Conservation (phyloP, 2,329 filamentous ascomycete species). For the Stachybotrys chartarum region DNA sequence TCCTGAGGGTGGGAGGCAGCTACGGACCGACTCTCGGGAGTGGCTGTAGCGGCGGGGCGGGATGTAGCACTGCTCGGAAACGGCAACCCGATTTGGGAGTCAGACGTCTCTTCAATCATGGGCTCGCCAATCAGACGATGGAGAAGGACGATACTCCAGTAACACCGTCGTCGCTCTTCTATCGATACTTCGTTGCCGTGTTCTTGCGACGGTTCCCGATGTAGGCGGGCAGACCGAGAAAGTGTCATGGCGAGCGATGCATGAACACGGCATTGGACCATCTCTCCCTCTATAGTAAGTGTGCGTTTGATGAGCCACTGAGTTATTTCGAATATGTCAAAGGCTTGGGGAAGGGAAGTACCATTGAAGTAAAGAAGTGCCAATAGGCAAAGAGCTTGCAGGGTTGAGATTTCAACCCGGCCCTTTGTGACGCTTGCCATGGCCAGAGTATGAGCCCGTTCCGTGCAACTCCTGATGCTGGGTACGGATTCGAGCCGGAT, state of each 20-base stretch:
- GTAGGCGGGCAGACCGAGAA: too few relatives aligned
- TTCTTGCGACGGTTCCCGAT: background rate
- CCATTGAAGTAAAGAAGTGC: background rate
- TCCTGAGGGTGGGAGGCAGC: too few relatives aligned
- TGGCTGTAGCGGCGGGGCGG: too few relatives aligned
- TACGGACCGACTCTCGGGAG: too few relatives aligned
- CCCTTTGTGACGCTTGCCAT: background rate
- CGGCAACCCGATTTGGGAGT: too few relatives aligned
- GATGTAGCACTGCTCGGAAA: too few relatives aligned
- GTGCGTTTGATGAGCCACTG: too few relatives aligned
- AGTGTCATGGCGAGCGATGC: too few relatives aligned
- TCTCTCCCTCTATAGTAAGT: too few relatives aligned
- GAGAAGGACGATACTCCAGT: constrained; percentile 1
- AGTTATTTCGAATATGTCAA: background rate
- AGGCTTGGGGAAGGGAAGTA: too few relatives aligned
- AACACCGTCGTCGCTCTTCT: constrained; percentile 1
- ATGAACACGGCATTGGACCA: too few relatives aligned
- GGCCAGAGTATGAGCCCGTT: background rate
- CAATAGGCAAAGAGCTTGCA: constrained; percentile 4
- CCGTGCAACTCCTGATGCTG: background rate
- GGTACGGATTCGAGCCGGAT: background rate
- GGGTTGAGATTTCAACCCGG: constrained; percentile 2
- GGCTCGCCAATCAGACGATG: background rate
- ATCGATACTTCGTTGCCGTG: background rate
- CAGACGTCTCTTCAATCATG: too few relatives aligned